Conservation (phyloP, 208 protist species). For the Spongospora subterranea region DNA sequence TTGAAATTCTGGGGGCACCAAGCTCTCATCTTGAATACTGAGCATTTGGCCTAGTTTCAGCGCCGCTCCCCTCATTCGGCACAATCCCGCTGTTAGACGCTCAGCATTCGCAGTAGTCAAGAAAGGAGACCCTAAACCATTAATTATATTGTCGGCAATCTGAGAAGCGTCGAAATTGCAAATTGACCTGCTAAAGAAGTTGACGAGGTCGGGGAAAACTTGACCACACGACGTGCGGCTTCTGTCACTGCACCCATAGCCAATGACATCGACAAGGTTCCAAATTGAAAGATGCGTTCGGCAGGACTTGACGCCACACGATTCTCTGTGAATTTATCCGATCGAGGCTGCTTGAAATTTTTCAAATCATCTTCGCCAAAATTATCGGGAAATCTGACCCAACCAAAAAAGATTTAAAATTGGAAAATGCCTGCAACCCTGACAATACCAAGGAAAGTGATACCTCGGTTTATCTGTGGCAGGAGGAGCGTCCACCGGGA, state of each 20-base stretch:
- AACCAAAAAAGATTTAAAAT: neutral
- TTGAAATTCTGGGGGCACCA: slow-evolving; percentile 34
- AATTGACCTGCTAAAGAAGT: too few relatives aligned
- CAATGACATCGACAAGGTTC: slow-evolving; percentile 3
- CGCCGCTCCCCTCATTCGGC: slow-evolving; percentile 57
- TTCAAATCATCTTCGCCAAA: neutral
- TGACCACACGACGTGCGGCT: slow-evolving; percentile 7
- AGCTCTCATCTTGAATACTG: slow-evolving; percentile 47
- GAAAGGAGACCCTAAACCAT: slow-evolving; percentile 27
- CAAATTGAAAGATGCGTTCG: slow-evolving; percentile 10
- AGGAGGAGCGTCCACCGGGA: neutral
- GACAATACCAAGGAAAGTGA: neutral
- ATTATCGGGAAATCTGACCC: neutral
- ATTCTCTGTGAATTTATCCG: neutral
- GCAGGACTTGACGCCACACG: neutral
- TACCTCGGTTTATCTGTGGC: neutral
- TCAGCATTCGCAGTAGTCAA: slow-evolving; percentile 43
- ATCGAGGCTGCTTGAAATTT: neutral
- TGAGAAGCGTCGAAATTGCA: too few relatives aligned
- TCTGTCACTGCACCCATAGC: slow-evolving; percentile 11
- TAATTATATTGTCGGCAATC: too few relatives aligned
- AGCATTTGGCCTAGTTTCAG: slow-evolving; percentile 59
- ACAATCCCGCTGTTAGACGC: slow-evolving; percentile 52
- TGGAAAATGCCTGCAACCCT: neutral
- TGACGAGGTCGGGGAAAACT: neutral